phyloP scores from a whole-genome alignment of 2,329 filamentous ascomycete genomes.

The Ascochyta fabae region DNA sequence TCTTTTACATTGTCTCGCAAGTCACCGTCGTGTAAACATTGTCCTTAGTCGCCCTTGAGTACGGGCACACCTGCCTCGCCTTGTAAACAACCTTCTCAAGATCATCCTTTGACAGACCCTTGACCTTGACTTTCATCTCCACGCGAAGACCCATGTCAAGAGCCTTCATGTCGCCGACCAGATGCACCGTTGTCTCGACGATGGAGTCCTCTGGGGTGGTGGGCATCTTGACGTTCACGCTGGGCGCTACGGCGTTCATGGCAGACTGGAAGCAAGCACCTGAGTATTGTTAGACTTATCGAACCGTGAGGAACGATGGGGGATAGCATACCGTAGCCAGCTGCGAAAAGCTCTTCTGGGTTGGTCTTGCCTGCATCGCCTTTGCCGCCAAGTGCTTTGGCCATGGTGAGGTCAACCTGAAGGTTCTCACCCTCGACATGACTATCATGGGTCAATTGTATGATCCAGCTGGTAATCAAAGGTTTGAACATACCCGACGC shows the following conservation, averaged over 20 bases:
- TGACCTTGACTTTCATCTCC: slow-evolving; percentile 51
- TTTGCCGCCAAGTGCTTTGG: slow-evolving; percentile 55
- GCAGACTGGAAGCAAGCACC: slow-evolving; percentile 55
- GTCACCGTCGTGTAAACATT: slow-evolving; percentile 39
- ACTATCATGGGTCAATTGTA: slow-evolving; percentile 12
- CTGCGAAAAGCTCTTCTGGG: slow-evolving; percentile 56
- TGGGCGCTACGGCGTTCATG: slow-evolving; percentile 54
- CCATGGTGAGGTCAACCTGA: slow-evolving; percentile 52
- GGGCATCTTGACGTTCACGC: slow-evolving; percentile 53
- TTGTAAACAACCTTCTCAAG: slow-evolving; percentile 46
- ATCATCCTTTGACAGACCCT: slow-evolving; percentile 41
- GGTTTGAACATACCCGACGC: slow-evolving; percentile 33
- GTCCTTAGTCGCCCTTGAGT: slow-evolving; percentile 42
- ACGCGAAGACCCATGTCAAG: slow-evolving; percentile 55
- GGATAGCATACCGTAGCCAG: slow-evolving; percentile 50
- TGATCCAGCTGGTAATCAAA: too few relatives aligned
- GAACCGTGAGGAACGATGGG: too few relatives aligned
- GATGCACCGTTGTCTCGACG: slow-evolving; percentile 52
- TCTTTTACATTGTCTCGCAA: slow-evolving; percentile 30
- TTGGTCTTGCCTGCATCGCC: slow-evolving; percentile 51
- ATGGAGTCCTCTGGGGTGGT: slow-evolving; percentile 47
- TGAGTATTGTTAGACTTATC: not conserved
- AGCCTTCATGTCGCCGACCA: slow-evolving; percentile 55
- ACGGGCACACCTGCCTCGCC: slow-evolving; percentile 47
- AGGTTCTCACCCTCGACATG: slow-evolving; percentile 47